Conservation (phyloP, 2,329 filamentous ascomycete genomes). For the Trichoderma sp. region DNA sequence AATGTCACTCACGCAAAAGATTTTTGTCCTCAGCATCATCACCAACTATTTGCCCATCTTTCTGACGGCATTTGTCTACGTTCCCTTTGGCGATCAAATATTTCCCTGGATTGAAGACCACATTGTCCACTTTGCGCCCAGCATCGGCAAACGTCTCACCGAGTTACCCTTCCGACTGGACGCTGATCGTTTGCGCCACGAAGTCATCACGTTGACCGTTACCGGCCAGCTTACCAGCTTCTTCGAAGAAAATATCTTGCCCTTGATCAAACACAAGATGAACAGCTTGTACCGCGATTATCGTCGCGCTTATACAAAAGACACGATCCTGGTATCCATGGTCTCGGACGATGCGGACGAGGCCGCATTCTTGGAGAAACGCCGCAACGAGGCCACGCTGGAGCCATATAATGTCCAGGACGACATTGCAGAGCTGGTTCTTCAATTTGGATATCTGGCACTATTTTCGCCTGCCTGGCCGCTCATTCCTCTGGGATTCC, state of each 20-base stretch:
- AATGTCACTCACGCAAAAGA: conserved; percentile 71
- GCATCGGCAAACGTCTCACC: conserved; percentile 56
- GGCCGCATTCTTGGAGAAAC: conserved; percentile 62
- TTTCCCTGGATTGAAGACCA: conserved; percentile 69
- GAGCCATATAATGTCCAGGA: conserved; percentile 72
- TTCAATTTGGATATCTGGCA: conserved; percentile 74
- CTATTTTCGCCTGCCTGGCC: conserved; percentile 79
- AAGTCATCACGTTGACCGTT: conserved; percentile 76
- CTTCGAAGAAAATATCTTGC: conserved; percentile 72
- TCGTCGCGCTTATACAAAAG: conserved; percentile 41
- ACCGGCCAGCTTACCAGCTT: conserved; percentile 73
- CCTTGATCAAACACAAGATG: conserved; percentile 65
- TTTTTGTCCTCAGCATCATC: conserved; percentile 79
- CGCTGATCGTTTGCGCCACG: conserved; percentile 66
- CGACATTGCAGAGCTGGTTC: conserved; percentile 73
- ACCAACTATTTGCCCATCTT: conserved; percentile 78
- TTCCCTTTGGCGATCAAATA: conserved; percentile 70
- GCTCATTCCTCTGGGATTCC: conserved; percentile 70
- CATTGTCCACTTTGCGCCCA: conserved; percentile 51
- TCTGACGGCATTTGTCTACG: conserved; percentile 78
- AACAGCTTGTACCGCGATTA: conserved; percentile 52
- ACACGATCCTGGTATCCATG: conserved; percentile 51
- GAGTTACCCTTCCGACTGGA: conserved; percentile 65
- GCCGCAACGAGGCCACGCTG: conserved; percentile 69
- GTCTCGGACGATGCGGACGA: conserved; percentile 65